A percentile compares a stretch with the other conserved stretches of the same genome.
These are phyloP conservation scores for Penicillium sp. DNA, from an alignment of 2,329 filamentous ascomycete genomes.

Conservation along the genomic window DNA sequence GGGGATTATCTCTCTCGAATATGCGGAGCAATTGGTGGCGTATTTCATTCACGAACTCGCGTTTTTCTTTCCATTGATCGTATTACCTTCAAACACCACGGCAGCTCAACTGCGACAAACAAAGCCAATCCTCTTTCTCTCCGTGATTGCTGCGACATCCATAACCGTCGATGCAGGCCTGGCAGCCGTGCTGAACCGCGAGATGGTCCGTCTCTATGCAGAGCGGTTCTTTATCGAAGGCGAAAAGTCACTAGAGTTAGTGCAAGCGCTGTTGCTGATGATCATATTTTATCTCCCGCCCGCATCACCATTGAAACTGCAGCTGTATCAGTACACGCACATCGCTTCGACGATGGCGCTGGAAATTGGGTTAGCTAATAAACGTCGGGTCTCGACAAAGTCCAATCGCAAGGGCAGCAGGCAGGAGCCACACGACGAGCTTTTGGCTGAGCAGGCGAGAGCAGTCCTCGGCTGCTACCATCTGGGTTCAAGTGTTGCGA, in stretches of 20 bases:
- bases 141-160: constrained; percentile 65
- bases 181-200: constrained; percentile 47
- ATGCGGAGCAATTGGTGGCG: constrained; percentile 32
- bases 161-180: constrained; percentile 52
- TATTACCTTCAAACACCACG: constrained; percentile 29
- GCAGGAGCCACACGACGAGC: constrained; percentile 24
- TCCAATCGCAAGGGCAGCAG: constrained; percentile 15
- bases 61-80: constrained; percentile 31
- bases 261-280: constrained; percentile 51
- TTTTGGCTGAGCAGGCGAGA: constrained; percentile 35
- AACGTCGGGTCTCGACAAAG: constrained; percentile 26
- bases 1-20: constrained; percentile 32
- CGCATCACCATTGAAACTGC: constrained; percentile 47
- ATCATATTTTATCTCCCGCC: constrained; percentile 53
- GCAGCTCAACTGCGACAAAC: constrained; percentile 31
- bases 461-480: constrained; percentile 36
- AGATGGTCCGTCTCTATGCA: constrained; percentile 50
- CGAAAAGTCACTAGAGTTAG: constrained; percentile 52
- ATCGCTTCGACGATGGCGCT: constrained; percentile 53
- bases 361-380: constrained; percentile 42
- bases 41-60: constrained; percentile 34
- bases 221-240: constrained; percentile 50
- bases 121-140: constrained; percentile 67
- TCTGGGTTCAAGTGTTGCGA: constrained; percentile 35
- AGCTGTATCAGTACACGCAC: constrained; percentile 54